Base-by-base conservation (phyloP, 1,284 basidiomycete genomes). In the Volvariella volvacea region DNA sequence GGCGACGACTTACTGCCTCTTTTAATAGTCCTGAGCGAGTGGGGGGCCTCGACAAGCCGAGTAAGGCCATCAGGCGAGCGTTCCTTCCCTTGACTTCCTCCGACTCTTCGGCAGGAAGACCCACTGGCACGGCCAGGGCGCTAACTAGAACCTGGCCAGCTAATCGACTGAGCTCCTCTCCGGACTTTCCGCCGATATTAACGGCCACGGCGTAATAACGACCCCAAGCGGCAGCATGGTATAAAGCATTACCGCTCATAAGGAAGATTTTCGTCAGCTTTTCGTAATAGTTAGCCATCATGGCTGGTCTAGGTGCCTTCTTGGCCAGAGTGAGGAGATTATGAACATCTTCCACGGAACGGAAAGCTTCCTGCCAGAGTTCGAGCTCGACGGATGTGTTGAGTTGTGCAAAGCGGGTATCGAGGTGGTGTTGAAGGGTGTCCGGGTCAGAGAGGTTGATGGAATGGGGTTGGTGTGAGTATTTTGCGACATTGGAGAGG, bases 241-340 rank as follows among this genome's bases (percentile, higher is more conserved):
- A 99, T 32, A 99, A 74, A 12, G 90, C 83, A 62, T 94, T 95
- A 3, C 89, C 90, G 53, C 91, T 94, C 67, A 91, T 91, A 54
- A 92, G 72, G 67, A 99, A 99, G 58, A 99, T 97, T 57, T 88
- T 87, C 38, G 93, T 92, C 51, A 98, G 82, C 70, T 98, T 98
- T 66, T 98, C 94, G 69, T 98, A 99, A 70, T 98, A 99, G 64
- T 92, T 93, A 50, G 93, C 93, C 95, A 99, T 98, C 92, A 98
- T 97, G 4, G 85, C 77, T 0, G 92, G 91, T 33, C 89, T 83
- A 4, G 92, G 90, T 0, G 86, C 81, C 67, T 94, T 94, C 66
- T 96, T 96, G 22, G 89, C 80, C 79, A 93, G 84, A 20, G 85
- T 91, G 54, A 99, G 80, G 39, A 99, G 78, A 58, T 93, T 94